Percentiles rank a stretch among this genome's conserved stretches.
phyloP scores from a whole-genome alignment of 2,329 filamentous ascomycete genomes.

The Aphanocladium album region DNA sequence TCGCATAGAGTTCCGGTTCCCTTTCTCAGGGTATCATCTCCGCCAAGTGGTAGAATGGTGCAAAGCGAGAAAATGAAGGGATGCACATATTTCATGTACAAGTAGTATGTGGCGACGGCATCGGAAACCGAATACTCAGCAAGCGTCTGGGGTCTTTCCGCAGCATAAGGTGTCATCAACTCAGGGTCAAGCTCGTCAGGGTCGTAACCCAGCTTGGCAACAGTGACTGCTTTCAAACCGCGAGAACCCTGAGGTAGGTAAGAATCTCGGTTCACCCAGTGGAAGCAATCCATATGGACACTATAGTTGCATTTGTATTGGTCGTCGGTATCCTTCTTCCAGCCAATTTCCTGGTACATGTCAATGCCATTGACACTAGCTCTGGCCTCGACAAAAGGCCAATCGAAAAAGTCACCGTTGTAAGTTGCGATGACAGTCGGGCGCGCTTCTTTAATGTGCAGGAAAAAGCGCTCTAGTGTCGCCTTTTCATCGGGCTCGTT shows the following conservation, averaged over 20 bases:
- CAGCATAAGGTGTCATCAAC: slow-evolving; percentile 90
- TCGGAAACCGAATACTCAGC: slow-evolving; percentile 99
- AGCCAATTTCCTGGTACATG: slow-evolving; percentile 98
- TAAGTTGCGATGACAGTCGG: slow-evolving; percentile 99
- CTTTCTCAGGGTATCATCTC: slow-evolving; percentile 89
- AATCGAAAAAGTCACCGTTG: slow-evolving; percentile 99
- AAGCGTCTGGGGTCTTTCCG: slow-evolving; percentile 84
- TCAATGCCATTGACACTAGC: slow-evolving; percentile 94
- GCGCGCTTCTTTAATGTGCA: slow-evolving; percentile 88
- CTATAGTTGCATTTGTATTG: slow-evolving; percentile 96
- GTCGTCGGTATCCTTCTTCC: slow-evolving; percentile 90
- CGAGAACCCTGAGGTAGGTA: slow-evolving; percentile 96
- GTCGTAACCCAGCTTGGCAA: slow-evolving; percentile 96
- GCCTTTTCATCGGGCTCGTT: slow-evolving; percentile 93
- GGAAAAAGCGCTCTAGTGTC: slow-evolving; percentile 85
- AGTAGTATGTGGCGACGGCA: slow-evolving; percentile 95
- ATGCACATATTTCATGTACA: slow-evolving; percentile 99
- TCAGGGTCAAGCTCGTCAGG: slow-evolving; percentile 97
- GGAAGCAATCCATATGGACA: slow-evolving; percentile 98
- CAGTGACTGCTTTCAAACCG: slow-evolving; percentile 94
- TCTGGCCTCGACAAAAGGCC: slow-evolving; percentile 93
- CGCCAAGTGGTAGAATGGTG: slow-evolving; percentile 88
- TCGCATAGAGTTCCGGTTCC: slow-evolving; percentile 98
- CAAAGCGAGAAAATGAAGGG: slow-evolving; percentile 98
- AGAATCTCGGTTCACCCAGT: slow-evolving; percentile 98